Percentiles rank a stretch among this genome's conserved stretches.
Conservation (phyloP, 495 filamentous ascomycete species). For the Alectoria sarmentosa region DNA sequence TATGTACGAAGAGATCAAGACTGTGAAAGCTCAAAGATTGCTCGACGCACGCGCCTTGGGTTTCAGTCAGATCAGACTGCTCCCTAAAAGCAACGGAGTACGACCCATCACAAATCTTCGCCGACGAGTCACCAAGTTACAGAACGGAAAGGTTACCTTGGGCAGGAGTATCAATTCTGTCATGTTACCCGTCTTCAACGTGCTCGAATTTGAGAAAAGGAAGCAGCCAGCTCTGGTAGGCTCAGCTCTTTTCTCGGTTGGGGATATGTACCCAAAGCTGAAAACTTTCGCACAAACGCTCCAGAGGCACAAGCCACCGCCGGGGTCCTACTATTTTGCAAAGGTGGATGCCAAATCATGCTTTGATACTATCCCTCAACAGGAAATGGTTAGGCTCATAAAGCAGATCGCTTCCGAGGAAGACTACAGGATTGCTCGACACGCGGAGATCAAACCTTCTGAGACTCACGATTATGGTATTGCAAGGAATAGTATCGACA, state of each 20-base stretch:
- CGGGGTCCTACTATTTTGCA: slow-evolving; percentile 60
- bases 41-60: slow-evolving; percentile 59
- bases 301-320: slow-evolving; percentile 19
- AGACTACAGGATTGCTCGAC: slow-evolving; percentile 64
- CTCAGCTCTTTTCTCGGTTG: slow-evolving; percentile 69
- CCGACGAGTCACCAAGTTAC: slow-evolving; percentile 47
- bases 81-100: slow-evolving; percentile 65
- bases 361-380: slow-evolving; percentile 92
- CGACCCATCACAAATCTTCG: slow-evolving; percentile 84
- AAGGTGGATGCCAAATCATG: slow-evolving; percentile 90
- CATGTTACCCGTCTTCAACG: slow-evolving; percentile 65
- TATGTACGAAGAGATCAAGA: slow-evolving; percentile 75
- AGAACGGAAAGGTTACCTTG: slow-evolving; percentile 47
- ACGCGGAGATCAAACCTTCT: slow-evolving; percentile 60
- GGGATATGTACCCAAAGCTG: slow-evolving; percentile 72
- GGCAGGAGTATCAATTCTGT: slow-evolving; percentile 75
- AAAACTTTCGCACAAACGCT: slow-evolving; percentile 57
- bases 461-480: slow-evolving; percentile 22
- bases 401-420: slow-evolving; percentile 54
- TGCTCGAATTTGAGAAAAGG: slow-evolving; percentile 70
- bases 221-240: slow-evolving; percentile 58
- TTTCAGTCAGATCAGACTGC: slow-evolving; percentile 69
- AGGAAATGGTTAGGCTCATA: slow-evolving; percentile 59
- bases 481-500: slow-evolving; percentile 12
- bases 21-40: slow-evolving; percentile 48